A percentile compares a stretch with the other conserved stretches of the same genome.
Evolutionary conservation across 2,329 filamentous ascomycete species (phyloP).

Genomic region (Zopfia rhizophila): DNA sequence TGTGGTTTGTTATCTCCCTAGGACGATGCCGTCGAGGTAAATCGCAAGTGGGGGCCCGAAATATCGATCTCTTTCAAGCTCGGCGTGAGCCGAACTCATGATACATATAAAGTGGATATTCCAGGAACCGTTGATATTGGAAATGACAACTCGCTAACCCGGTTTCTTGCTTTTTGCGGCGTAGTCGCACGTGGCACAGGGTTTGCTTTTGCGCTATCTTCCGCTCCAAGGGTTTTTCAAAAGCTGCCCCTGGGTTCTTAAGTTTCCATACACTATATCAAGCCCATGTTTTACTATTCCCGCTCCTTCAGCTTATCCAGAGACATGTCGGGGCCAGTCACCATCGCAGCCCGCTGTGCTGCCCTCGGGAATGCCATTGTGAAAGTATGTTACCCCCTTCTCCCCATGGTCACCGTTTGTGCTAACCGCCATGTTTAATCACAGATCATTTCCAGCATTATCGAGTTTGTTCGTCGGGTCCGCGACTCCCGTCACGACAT

Average conservation of each 20-base stretch:
- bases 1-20: no score
- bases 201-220: conserved; percentile 11
- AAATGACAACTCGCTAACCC: no score
- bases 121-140: no score
- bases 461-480: conserved; percentile 41
- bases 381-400: conserved; percentile 32
- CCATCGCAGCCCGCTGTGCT: conserved; percentile 45
- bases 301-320: conserved; percentile 2
- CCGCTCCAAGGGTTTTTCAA: conserved; percentile 21
- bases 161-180: conserved; percentile 7
- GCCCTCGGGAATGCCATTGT: conserved; percentile 42
- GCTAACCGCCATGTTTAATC: conserved; percentile 24
- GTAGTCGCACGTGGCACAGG: not conserved
- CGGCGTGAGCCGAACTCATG: no score
- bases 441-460: conserved; percentile 42
- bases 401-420: conserved; percentile 12
- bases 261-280: conserved; percentile 5
- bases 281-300: no score
- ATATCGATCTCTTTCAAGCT: no score
- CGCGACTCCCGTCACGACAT: conserved; percentile 46
- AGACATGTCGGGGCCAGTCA: conserved; percentile 36
- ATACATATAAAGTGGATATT: no score
- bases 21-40: no score
- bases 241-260: conserved; percentile 5
- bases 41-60: no score